A percentile compares a stretch with the other conserved stretches of the same genome.
Evolutionary conservation across 768 basidiomycete species (phyloP).

Genomic region (Strobilomyces dryophilus): DNA sequence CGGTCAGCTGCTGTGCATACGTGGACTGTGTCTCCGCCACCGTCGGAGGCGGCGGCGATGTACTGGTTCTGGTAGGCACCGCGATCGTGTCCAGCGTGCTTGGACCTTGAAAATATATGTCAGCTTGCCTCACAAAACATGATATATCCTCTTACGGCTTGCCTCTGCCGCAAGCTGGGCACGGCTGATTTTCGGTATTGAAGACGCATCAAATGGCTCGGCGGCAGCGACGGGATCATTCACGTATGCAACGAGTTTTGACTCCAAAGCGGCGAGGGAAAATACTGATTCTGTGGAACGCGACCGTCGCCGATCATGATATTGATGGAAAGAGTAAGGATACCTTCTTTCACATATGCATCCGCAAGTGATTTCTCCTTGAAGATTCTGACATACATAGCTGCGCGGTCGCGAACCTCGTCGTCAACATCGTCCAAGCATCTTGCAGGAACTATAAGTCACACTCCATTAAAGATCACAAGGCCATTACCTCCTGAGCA

Average conservation of each 20-base stretch:
- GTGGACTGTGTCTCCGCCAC: conserved; percentile 86
- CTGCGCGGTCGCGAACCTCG: conserved; percentile 96
- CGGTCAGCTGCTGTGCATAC: conserved; percentile 80
- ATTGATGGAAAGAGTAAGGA: conserved; percentile 11
- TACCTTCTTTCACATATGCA: conserved; percentile 90
- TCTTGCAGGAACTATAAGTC: conserved; percentile 36
- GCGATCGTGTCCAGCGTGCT: conserved; percentile 84
- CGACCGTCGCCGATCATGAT: background rate
- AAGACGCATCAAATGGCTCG: conserved; percentile 78
- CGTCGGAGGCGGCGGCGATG: conserved; percentile 69
- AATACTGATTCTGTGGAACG: conserved; percentile 77
- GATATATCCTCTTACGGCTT: conserved; percentile 55
- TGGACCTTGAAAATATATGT: conserved; percentile 50
- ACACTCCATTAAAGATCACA: background rate
- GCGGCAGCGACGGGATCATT: conserved; percentile 68
- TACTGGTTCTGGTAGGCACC: conserved; percentile 56
- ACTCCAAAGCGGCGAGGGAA: conserved; percentile 85
- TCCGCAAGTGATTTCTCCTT: conserved; percentile 77
- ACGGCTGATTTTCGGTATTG: conserved; percentile 92
- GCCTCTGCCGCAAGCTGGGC: conserved; percentile 87
- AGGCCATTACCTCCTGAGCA: conserved; percentile 68
- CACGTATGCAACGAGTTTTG: conserved; percentile 91
- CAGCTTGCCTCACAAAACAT: conserved; percentile 8
- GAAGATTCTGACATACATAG: conserved; percentile 86
- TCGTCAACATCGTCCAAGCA: conserved; percentile 99